Evolutionary conservation across 441 rosid species (phyloP).

Genomic region (Populus hybrid): DNA sequence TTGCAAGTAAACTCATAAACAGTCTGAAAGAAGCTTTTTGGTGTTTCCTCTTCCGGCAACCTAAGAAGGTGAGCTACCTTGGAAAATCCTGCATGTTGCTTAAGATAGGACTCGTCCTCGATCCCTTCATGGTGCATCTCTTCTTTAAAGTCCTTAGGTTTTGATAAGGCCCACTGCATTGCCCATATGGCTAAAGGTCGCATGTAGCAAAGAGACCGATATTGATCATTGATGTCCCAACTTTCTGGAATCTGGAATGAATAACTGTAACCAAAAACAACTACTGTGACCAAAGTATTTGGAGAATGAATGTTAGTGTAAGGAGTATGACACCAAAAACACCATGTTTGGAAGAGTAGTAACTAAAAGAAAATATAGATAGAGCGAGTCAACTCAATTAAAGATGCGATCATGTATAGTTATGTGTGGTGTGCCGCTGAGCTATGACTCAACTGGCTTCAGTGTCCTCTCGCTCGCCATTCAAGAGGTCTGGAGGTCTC

Average conservation of each 20-base stretch:
- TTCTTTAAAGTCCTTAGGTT: slow-evolving; percentile 26
- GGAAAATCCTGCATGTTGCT: slow-evolving; percentile 52
- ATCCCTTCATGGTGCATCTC: slow-evolving; percentile 16
- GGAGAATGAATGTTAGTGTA: not conserved
- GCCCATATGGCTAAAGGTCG: slow-evolving; percentile 93
- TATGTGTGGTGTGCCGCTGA: not conserved
- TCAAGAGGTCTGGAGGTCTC: too few relatives aligned
- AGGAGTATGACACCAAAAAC: not conserved
- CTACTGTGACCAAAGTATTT: not conserved
- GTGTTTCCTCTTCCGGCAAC: slow-evolving; percentile 44
- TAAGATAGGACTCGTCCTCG: slow-evolving; percentile 21
- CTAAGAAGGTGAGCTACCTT: slow-evolving; percentile 58
- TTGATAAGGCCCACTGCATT: slow-evolving; percentile 83
- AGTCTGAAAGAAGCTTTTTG: slow-evolving; percentile 44
- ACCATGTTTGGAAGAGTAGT: not conserved
- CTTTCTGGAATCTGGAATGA: slow-evolving; percentile 89
- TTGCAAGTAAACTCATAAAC: slow-evolving; percentile 57
- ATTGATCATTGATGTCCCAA: slow-evolving; percentile 61
- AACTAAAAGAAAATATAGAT: too few relatives aligned
- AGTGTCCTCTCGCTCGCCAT: too few relatives aligned
- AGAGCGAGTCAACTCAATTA: too few relatives aligned
- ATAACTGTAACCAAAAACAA: slow-evolving; percentile 40
- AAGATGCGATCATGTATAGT: too few relatives aligned
- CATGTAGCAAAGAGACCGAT: slow-evolving; percentile 68
- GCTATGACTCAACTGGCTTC: not conserved